Conservation (phyloP, 176 grass and related monocot species). For the Triticum urartu region DNA sequence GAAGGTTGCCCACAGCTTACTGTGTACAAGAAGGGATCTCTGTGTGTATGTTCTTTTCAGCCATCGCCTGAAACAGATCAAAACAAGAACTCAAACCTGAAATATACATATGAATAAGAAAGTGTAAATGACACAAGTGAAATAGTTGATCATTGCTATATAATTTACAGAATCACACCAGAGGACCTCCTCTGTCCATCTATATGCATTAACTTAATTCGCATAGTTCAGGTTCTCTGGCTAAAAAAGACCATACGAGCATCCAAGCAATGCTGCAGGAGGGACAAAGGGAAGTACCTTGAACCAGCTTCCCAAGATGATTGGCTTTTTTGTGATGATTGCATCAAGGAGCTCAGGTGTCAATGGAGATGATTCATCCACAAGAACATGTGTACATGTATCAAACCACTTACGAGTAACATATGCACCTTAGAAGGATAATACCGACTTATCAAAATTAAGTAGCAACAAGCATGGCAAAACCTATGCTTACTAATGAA, state of each 20-base stretch:
- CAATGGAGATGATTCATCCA: conserved; percentile 68
- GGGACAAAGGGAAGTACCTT: conserved; percentile 48
- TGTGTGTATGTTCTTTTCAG: conserved; percentile 59
- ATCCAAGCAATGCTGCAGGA: conserved; percentile 11
- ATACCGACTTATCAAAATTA: background rate
- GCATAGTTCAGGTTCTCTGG: conserved; percentile 21
- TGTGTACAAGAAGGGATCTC: conserved; percentile 75
- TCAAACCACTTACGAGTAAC: conserved; percentile 72
- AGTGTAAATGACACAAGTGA: background rate
- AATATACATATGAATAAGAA: background rate
- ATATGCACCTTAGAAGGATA: conserved; percentile 57
- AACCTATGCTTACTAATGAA: background rate
- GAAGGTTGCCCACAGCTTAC: conserved; percentile 55
- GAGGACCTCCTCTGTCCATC: background rate
- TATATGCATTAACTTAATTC: conserved; percentile 13
- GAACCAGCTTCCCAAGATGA: conserved; percentile 69
- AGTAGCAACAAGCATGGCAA: conserved; percentile 11
- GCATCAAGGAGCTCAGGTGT: conserved; percentile 79
- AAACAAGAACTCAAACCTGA: conserved; percentile 21
- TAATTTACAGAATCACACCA: conserved; percentile 27
- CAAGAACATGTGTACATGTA: conserved; percentile 83
- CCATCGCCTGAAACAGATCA: conserved; percentile 53
- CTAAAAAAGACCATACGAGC: conserved; percentile 2
- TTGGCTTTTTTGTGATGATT: conserved; percentile 66
- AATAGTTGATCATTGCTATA: background rate